These are phyloP conservation scores for Clarireedia homoeocarpa DNA, from an alignment of 2,329 filamentous ascomycete genomes.

Conservation along the genomic window DNA sequence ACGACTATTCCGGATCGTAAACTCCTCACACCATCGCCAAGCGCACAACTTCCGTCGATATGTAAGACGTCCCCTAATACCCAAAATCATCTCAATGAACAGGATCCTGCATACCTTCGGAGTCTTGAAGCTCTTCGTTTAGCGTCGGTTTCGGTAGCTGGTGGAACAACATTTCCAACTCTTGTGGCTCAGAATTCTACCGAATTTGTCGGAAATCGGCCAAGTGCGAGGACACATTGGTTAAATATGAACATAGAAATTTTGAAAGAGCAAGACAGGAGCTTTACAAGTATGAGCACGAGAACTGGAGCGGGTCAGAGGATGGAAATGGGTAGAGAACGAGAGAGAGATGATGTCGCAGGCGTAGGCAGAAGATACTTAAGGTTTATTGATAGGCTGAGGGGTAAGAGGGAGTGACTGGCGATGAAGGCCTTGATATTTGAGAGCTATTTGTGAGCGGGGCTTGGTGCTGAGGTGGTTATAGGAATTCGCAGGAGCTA, in stretches of 20 bases:
- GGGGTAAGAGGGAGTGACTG: neutral
- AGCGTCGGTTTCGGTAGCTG: neutral
- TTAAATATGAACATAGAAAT: neutral
- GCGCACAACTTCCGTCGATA: neutral
- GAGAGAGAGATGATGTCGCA: neutral
- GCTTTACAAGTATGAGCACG: neutral
- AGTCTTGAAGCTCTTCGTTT: constrained; percentile 15
- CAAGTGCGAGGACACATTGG: neutral
- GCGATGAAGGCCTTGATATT: neutral
- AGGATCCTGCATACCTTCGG: constrained; percentile 17
- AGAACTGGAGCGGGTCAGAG: neutral
- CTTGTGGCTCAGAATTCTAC: neutral
- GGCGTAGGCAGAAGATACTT: neutral
- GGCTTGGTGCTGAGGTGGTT: no score
- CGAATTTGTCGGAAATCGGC: neutral
- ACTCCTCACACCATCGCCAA: constrained; percentile 5
- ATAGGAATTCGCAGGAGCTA: no score
- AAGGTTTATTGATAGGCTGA: neutral
- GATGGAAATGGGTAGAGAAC: neutral
- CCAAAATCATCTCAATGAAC: constrained; percentile 19
- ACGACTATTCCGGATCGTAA: constrained; percentile 2
- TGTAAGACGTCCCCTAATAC: constrained; percentile 13
- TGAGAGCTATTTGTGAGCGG: no score
- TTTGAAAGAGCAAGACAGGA: neutral
- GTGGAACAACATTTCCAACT: neutral